phyloP scores from a whole-genome alignment of 2,329 filamentous ascomycete genomes.

The Rutstroemia sydowiana region DNA sequence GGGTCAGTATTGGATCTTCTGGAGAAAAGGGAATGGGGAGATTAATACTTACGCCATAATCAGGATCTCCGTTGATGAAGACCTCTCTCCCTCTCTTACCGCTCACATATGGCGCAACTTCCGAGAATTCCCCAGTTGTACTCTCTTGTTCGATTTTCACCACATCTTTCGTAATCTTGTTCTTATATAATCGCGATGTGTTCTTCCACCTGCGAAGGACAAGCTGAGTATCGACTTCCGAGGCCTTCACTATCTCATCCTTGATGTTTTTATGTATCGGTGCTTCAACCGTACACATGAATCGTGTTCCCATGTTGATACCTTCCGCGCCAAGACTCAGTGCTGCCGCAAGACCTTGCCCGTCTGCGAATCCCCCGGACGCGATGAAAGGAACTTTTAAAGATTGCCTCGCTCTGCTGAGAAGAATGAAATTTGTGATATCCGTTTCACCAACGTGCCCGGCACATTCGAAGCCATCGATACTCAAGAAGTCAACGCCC shows the following conservation, averaged over 20 bases:
- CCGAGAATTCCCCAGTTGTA: conserved; percentile 77
- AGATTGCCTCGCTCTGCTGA: conserved; percentile 76
- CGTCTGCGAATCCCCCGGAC: conserved; percentile 91
- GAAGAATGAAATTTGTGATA: conserved; percentile 84
- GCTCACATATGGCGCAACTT: conserved; percentile 80
- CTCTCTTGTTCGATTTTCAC: conserved; percentile 78
- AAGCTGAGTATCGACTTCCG: conserved; percentile 86
- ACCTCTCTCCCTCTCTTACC: conserved; percentile 88
- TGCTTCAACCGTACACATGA: conserved; percentile 92
- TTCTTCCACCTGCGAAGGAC: conserved; percentile 89
- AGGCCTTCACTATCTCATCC: conserved; percentile 77
- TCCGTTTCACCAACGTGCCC: conserved; percentile 81
- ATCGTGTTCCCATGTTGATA: conserved; percentile 97
- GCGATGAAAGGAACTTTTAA: conserved; percentile 89
- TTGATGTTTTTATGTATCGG: conserved; percentile 94
- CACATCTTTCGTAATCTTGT: conserved; percentile 77
- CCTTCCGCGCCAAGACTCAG: conserved; percentile 84
- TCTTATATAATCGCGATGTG: conserved; percentile 80
- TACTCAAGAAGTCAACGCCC: conserved; percentile 92
- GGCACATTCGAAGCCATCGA: conserved; percentile 97
- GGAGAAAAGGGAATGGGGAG: background rate
- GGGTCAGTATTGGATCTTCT: conserved; percentile 3
- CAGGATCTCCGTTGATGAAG: conserved; percentile 83
- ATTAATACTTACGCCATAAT: conserved; percentile 66
- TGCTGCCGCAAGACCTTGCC: conserved; percentile 84